Base-by-base conservation (phyloP, 2,329 filamentous ascomycete species). In the Rasamsonia emersonii region DNA sequence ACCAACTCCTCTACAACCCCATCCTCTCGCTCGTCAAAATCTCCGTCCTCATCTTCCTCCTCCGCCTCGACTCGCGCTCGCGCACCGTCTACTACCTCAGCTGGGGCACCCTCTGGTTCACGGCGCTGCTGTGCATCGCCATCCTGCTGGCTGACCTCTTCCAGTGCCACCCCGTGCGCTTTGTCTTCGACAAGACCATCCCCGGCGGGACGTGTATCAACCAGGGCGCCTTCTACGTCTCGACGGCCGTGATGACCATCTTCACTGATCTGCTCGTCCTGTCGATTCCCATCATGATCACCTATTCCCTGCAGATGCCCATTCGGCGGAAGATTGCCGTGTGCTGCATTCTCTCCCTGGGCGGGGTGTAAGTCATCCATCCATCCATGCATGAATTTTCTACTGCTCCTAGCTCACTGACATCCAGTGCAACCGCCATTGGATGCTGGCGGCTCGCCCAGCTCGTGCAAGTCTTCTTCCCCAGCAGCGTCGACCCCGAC, bases 211-310 rank as follows among this genome's bases (percentile, higher is more conserved):
- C 35, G n/a, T 57, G 51, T 25, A 45, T 56, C 21, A 32, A 52
- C n/a, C 45, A 49, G 20, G 44, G 40, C 9, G 42, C 32, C 1
- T 54, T 56, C 30, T 54, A 45, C 26, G 43, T 55, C 2, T 42
- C 43, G 2, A 50, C 43, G 0, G 50, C 46, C 1, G 46, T 43
- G 3, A 27, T 50, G 1, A 47, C 51, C 19, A 41, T 57, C n/a
- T 43, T 56, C 31, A 55, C 53, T 3, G 53, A 57, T 17, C 9
- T 51, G 2, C 33, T 55, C 20, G 47, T 57, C 1, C 30, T 58
- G 2, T 38, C 45, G 1, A 49, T 58, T 5, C 54, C 54, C 1
- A 44, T 47, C n/a, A 41, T 51, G 13, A 54, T 56, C 14, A 52
- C 47, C 18, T 51, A 41, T 30, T 37, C 35, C 4, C 40, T 58